phyloP scores from a whole-genome alignment of 371 early-diverging fungal genomes.

The Mortierella sp. region DNA sequence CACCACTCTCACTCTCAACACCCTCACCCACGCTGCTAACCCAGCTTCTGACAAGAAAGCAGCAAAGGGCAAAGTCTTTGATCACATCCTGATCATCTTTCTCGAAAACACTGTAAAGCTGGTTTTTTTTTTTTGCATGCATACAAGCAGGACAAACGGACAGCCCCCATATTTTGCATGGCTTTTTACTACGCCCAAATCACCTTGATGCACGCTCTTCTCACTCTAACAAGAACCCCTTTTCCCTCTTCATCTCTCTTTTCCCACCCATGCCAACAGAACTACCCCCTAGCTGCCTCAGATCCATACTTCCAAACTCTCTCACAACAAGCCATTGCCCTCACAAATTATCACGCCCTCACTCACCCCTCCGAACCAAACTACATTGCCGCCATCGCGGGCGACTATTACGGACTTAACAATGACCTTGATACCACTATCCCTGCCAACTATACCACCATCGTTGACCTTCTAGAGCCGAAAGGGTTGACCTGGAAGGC shows the following conservation, averaged over 20 bases:
- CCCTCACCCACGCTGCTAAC: not conserved
- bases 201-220: no score
- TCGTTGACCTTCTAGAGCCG: conserved; percentile 73
- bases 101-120: conserved; percentile 31
- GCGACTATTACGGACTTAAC: conserved; percentile 58
- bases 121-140: not conserved
- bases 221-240: not conserved
- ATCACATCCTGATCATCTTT: conserved; percentile 48
- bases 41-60: not conserved
- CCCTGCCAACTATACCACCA: conserved; percentile 34
- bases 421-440: conserved; percentile 58
- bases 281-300: conserved; percentile 5
- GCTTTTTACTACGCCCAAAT: no score
- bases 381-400: conserved; percentile 57
- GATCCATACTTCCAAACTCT: conserved; percentile 16
- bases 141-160: not conserved
- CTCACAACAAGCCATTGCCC: not conserved
- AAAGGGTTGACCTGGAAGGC: conserved; percentile 72
- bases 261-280: not conserved
- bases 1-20: not conserved
- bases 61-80: conserved; percentile 44
- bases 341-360: conserved; percentile 46
- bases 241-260: not conserved
- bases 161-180: no score
- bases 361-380: conserved; percentile 60